Evolutionary conservation across 768 basidiomycete species (phyloP).

Genomic region (Pleurotus ostreatus): DNA sequence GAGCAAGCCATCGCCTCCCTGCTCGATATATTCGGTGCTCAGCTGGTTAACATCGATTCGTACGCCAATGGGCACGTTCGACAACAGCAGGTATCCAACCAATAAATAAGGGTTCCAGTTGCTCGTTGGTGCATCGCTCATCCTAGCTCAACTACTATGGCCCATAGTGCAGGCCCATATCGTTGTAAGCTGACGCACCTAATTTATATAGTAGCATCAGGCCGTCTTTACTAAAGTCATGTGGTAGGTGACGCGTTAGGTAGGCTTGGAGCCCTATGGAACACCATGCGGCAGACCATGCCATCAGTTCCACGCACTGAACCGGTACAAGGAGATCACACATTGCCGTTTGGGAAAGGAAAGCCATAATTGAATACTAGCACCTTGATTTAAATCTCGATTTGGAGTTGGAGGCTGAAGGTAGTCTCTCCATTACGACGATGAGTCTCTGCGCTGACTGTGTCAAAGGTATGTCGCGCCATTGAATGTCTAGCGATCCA

Average conservation of each 20-base stretch:
- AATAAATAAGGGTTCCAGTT: too few relatives aligned
- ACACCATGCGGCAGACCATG: not conserved
- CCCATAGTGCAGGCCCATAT: too few relatives aligned
- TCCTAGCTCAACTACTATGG: too few relatives aligned
- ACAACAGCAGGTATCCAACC: too few relatives aligned
- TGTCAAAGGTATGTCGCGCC: not conserved
- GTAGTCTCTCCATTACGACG: not conserved
- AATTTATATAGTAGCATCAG: too few relatives aligned
- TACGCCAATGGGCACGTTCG: too few relatives aligned
- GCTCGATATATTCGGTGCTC: slow-evolving; percentile 47
- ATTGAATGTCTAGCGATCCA: not conserved
- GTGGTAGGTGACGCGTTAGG: too few relatives aligned
- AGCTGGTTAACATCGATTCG: slow-evolving; percentile 32
- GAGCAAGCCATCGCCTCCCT: slow-evolving; percentile 55
- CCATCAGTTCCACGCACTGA: not conserved
- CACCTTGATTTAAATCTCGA: not conserved
- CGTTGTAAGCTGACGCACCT: too few relatives aligned
- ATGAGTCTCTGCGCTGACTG: not conserved
- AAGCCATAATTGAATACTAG: not conserved
- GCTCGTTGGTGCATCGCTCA: too few relatives aligned
- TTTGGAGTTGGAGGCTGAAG: not conserved
- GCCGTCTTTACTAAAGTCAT: too few relatives aligned
- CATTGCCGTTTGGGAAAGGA: not conserved
- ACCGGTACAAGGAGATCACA: not conserved
- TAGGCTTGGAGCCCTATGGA: not conserved